Conservation (phyloP, 2,329 filamentous ascomycete species). For the Pseudocercospora pini-densiflorae region DNA sequence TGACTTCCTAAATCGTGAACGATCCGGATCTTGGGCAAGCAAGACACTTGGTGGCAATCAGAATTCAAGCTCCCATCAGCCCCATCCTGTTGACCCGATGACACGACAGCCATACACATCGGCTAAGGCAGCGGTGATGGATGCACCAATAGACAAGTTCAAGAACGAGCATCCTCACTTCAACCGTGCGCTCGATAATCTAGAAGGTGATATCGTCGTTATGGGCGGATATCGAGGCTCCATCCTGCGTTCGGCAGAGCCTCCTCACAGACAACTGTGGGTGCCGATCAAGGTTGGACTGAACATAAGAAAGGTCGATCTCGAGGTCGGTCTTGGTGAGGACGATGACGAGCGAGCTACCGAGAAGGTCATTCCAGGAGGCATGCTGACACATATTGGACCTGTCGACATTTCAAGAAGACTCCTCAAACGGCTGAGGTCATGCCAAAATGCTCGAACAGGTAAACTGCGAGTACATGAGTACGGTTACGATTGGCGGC, state of each 20-base stretch:
- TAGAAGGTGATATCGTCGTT: slow-evolving; percentile 85
- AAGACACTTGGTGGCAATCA: slow-evolving; percentile 15
- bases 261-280: slow-evolving; percentile 87
- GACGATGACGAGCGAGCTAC: slow-evolving; percentile 85
- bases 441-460: slow-evolving; percentile 71
- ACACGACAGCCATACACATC: slow-evolving; percentile 33
- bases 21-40: slow-evolving; percentile 27
- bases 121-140: slow-evolving; percentile 28
- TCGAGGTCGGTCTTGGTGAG: slow-evolving; percentile 78
- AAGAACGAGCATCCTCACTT: slow-evolving; percentile 54
- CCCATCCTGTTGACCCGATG: slow-evolving; percentile 33
- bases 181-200: slow-evolving; percentile 63
- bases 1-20: slow-evolving; percentile 38
- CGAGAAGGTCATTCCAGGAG: slow-evolving; percentile 79
- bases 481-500: slow-evolving; percentile 93
- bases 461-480: slow-evolving; percentile 81
- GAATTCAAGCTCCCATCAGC: slow-evolving; percentile 8
- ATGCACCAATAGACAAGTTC: slow-evolving; percentile 31
- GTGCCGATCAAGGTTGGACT: slow-evolving; percentile 91
- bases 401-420: slow-evolving; percentile 87
- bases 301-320: slow-evolving; percentile 87
- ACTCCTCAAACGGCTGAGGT: slow-evolving; percentile 76
- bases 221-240: slow-evolving; percentile 92
- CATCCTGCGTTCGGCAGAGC: slow-evolving; percentile 79
- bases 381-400: slow-evolving; percentile 89